Percentiles rank a stretch among this genome's conserved stretches.
Evolutionary conservation across 2,329 filamentous ascomycete genomes (phyloP).

Genomic region (Fusarium sp.): DNA sequence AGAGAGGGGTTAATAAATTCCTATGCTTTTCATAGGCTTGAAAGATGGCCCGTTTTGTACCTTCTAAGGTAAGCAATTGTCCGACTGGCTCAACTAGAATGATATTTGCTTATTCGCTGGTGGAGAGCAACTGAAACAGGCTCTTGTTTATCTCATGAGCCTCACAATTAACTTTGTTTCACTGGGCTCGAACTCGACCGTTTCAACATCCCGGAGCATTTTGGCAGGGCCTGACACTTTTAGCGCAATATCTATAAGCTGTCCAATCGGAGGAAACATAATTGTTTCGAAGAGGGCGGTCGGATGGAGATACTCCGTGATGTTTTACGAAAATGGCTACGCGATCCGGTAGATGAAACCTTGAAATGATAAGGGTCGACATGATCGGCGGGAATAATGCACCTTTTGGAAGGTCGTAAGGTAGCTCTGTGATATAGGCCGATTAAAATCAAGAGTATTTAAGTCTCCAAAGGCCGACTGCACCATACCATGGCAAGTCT

Average conservation of each 20-base stretch:
- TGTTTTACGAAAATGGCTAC: slow-evolving; percentile 16
- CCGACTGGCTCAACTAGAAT: too few relatives aligned
- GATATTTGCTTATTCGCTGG: too few relatives aligned
- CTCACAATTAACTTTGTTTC: slow-evolving; percentile 7
- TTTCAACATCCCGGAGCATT: background rate
- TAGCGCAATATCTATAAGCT: background rate
- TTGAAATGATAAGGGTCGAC: slow-evolving; percentile 9
- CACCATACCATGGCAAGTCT: background rate
- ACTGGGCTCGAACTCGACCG: slow-evolving; percentile 1
- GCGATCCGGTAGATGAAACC: slow-evolving; percentile 22
- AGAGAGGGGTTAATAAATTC: background rate
- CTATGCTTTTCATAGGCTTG: background rate
- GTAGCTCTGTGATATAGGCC: slow-evolving; percentile 5
- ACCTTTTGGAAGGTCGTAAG: slow-evolving; percentile 1
- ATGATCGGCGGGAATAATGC: slow-evolving; percentile 18
- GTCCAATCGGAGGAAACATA: slow-evolving; percentile 9
- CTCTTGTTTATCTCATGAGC: background rate
- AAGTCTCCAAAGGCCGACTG: background rate
- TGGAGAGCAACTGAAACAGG: background rate
- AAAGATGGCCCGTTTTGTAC: too few relatives aligned
- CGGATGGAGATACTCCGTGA: slow-evolving; percentile 26
- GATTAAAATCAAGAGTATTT: background rate
- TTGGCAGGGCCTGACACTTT: background rate
- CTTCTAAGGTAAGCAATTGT: too few relatives aligned
- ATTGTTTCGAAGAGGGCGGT: background rate